These are phyloP conservation scores for Coffea canephora DNA, from an alignment of 257 asterid genomes.

Conservation along the genomic window DNA sequence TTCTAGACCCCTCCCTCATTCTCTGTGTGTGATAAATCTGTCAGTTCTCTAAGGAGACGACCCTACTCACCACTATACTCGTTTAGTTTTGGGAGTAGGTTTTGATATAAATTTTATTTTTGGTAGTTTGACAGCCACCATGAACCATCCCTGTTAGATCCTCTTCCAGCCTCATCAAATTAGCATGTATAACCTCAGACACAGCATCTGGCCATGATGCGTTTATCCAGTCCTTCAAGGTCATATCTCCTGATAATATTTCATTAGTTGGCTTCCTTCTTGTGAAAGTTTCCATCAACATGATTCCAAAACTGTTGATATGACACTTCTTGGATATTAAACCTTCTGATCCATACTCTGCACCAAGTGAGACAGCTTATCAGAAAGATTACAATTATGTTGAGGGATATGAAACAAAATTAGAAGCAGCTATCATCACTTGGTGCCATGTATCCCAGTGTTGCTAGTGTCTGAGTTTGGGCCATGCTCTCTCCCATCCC, in stretches of 20 bases:
- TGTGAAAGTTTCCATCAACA: constrained; percentile 44
- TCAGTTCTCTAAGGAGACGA: no score
- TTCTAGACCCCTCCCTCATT: no score
- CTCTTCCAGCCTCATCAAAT: constrained; percentile 8
- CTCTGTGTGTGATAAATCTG: no score
- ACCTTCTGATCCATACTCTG: constrained; percentile 52
- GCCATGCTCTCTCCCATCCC: neutral
- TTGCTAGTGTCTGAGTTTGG: constrained; percentile 25
- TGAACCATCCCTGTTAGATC: no score
- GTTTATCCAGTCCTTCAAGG: constrained; percentile 33
- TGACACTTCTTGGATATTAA: constrained; percentile 33
- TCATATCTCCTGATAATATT: constrained; percentile 24
- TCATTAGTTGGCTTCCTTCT: constrained; percentile 35
- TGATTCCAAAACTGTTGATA: constrained; percentile 19
- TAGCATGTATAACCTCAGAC: constrained; percentile 24
- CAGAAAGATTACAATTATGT: neutral
- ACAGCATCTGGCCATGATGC: constrained; percentile 15
- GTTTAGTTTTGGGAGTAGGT: no score
- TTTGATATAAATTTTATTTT: no score
- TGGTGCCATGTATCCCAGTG: constrained; percentile 35
- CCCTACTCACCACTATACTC: no score
- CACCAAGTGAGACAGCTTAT: neutral
- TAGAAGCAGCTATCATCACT: constrained; percentile 2
- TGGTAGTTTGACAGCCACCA: no score
- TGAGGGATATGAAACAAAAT: neutral